A percentile compares a stretch with the other conserved stretches of the same genome.
phyloP scores from a whole-genome alignment of 1,284 basidiomycete genomes.

The Lignosus rhinocerotis region DNA sequence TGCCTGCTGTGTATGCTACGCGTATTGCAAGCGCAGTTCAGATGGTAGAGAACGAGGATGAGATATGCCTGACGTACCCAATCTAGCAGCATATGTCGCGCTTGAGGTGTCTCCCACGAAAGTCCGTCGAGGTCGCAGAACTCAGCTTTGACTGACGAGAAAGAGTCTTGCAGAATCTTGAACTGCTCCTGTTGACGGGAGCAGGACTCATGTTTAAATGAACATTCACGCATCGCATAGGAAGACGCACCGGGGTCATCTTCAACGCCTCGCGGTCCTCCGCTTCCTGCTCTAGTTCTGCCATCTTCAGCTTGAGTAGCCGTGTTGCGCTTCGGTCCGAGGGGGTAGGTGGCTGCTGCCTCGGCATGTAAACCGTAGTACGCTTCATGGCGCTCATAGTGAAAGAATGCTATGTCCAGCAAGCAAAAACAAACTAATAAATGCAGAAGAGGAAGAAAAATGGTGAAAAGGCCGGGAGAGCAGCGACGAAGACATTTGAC shows the following conservation, averaged over 20 bases:
- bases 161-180: slow-evolving; percentile 7
- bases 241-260: slow-evolving; percentile 2
- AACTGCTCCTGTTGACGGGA: slow-evolving; percentile 8
- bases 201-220: not conserved
- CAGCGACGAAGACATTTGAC: too few relatives aligned
- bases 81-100: slow-evolving; percentile 12
- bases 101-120: slow-evolving; percentile 18
- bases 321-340: too few relatives aligned
- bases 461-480: too few relatives aligned
- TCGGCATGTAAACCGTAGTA: too few relatives aligned
- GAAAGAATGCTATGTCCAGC: too few relatives aligned
- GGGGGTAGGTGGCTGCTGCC: too few relatives aligned
- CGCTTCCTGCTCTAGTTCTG: slow-evolving; percentile 13
- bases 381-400: too few relatives aligned
- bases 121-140: slow-evolving; percentile 22
- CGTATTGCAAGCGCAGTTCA: not conserved
- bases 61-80: slow-evolving; percentile 10
- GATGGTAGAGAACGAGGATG: too few relatives aligned
- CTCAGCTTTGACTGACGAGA: slow-evolving; percentile 18
- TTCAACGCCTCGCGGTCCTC: slow-evolving; percentile 12
- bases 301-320: too few relatives aligned
- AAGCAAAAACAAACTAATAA: too few relatives aligned
- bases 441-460: too few relatives aligned
- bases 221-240: not conserved
- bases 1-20: slow-evolving; percentile 9